Evolutionary conservation across 2,329 filamentous ascomycete genomes (phyloP).

Genomic region (Colletotrichum camelliae): DNA sequence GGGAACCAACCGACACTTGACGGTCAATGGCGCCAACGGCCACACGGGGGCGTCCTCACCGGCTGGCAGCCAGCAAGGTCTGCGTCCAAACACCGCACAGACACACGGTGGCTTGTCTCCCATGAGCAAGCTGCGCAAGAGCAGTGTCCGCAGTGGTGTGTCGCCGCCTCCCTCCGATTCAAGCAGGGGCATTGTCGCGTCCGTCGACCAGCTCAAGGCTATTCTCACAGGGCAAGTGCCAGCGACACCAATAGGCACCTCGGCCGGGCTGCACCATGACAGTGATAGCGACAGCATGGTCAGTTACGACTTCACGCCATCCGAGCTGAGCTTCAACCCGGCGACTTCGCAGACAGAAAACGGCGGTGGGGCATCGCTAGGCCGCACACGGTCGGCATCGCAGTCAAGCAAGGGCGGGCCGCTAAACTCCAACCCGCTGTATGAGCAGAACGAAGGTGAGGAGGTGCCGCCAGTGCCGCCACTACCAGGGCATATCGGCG

Average conservation of each 20-base stretch:
- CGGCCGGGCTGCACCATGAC: slow-evolving; percentile 50
- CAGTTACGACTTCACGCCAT: slow-evolving; percentile 72
- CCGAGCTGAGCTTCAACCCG: slow-evolving; percentile 67
- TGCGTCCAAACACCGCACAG: slow-evolving; percentile 54
- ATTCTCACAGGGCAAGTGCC: slow-evolving; percentile 59
- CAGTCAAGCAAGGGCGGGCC: slow-evolving; percentile 44
- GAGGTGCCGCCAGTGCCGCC: slow-evolving; percentile 63
- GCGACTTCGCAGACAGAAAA: slow-evolving; percentile 29
- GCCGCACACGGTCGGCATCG: slow-evolving; percentile 38
- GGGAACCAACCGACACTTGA: slow-evolving; percentile 57
- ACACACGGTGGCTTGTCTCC: slow-evolving; percentile 32
- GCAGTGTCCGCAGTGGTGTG: slow-evolving; percentile 56
- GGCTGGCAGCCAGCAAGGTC: slow-evolving; percentile 54
- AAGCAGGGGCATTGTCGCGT: slow-evolving; percentile 58
- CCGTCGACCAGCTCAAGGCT: slow-evolving; percentile 69
- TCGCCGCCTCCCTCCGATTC: slow-evolving; percentile 51
- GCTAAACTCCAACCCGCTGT: slow-evolving; percentile 47
- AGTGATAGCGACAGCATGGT: slow-evolving; percentile 72
- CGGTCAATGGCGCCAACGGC: slow-evolving; percentile 53
- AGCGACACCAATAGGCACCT: slow-evolving; percentile 42
- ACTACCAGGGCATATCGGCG: slow-evolving; percentile 44
- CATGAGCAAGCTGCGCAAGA: slow-evolving; percentile 54
- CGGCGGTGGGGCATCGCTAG: slow-evolving; percentile 28
- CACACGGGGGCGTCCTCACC: slow-evolving; percentile 52
- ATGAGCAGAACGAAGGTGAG: slow-evolving; percentile 34